phyloP scores from a whole-genome alignment of 129 eudicot species.

The Solidago caesia region DNA sequence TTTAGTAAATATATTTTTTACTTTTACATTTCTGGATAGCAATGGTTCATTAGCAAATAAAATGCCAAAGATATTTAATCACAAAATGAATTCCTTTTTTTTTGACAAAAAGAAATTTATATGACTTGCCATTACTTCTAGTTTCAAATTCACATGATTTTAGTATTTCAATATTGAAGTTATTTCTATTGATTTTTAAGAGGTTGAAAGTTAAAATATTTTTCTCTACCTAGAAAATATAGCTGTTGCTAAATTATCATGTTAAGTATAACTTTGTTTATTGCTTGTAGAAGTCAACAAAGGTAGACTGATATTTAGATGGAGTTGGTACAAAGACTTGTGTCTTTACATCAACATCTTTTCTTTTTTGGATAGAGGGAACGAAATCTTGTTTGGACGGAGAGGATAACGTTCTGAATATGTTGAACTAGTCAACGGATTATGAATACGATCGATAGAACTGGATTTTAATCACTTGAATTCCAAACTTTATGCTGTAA shows the following conservation, averaged over 20 bases:
- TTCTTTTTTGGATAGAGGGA: background rate
- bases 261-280: background rate
- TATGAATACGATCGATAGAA: background rate
- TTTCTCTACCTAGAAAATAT: background rate
- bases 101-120: too few relatives aligned
- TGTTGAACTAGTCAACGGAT: background rate
- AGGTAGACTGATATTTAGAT: conserved; percentile 2
- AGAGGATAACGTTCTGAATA: background rate
- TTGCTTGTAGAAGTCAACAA: background rate
- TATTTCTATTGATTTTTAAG: background rate
- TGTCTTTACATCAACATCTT: background rate
- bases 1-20: too few relatives aligned
- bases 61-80: background rate
- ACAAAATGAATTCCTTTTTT: background rate
- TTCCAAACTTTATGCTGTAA: background rate
- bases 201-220: conserved; percentile 2
- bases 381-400: background rate
- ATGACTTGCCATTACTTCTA: too few relatives aligned
- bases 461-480: background rate
- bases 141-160: too few relatives aligned
- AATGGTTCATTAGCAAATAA: background rate
- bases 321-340: background rate
- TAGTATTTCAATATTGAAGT: background rate
- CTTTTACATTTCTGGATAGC: too few relatives aligned
- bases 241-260: background rate